These are phyloP conservation scores for Amphicarpaea edgeworthii DNA, from an alignment of 306 rosid species.

Conservation along the genomic window DNA sequence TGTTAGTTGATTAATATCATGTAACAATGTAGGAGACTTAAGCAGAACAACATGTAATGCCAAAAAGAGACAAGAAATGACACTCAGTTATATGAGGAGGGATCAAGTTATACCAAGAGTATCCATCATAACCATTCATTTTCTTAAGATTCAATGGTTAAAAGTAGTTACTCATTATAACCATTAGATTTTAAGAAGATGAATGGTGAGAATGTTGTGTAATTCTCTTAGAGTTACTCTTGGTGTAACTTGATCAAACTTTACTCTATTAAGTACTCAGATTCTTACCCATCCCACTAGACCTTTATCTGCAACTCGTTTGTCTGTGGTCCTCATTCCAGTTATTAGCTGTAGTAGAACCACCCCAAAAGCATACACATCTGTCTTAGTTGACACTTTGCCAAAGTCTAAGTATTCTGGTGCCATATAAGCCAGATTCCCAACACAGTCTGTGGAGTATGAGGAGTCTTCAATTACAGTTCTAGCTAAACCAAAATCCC, in stretches of 20 bases:
- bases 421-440: slow-evolving; percentile 75
- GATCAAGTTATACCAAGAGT: no score
- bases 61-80: not conserved
- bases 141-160: no score
- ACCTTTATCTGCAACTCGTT: slow-evolving; percentile 62
- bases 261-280: not conserved
- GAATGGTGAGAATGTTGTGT: no score
- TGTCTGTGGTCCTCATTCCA: slow-evolving; percentile 72
- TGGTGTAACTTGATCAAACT: no score
- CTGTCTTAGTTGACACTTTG: slow-evolving; percentile 72
- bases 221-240: no score
- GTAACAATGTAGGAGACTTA: not conserved
- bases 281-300: slow-evolving; percentile 79
- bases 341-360: slow-evolving; percentile 78
- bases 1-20: not conserved
- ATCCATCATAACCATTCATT: no score
- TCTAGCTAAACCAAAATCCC: slow-evolving; percentile 89
- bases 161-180: no score
- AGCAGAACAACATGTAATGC: not conserved
- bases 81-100: not conserved
- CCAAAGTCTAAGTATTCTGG: slow-evolving; percentile 86
- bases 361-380: slow-evolving; percentile 84
- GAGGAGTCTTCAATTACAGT: slow-evolving; percentile 51
- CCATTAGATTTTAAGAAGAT: no score
- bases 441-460: slow-evolving; percentile 63